These are phyloP conservation scores for Tricholoma furcatifolium DNA, from an alignment of 768 basidiomycete species.

Conservation along the genomic window DNA sequence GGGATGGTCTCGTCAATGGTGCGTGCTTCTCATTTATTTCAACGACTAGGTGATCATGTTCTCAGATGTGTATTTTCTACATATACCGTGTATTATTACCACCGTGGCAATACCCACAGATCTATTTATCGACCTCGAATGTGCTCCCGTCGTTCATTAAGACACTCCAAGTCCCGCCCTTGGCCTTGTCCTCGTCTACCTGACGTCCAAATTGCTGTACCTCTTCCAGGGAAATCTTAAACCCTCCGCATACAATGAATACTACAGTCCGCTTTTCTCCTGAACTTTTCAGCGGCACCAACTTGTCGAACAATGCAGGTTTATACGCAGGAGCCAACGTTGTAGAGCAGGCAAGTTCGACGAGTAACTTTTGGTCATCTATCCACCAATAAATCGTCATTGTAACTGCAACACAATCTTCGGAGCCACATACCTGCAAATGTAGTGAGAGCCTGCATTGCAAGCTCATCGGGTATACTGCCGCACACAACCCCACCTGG, in stretches of 20 bases:
- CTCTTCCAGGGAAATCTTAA: slow-evolving; percentile 61
- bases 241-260: slow-evolving; percentile 71
- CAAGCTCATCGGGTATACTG: slow-evolving; percentile 65
- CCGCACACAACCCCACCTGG: slow-evolving; percentile 55
- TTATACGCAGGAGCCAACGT: slow-evolving; percentile 69
- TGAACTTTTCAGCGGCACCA: slow-evolving; percentile 37
- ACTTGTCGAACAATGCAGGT: slow-evolving; percentile 47
- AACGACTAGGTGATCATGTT: neutral
- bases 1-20: neutral
- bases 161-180: slow-evolving; percentile 33
- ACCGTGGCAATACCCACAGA: neutral
- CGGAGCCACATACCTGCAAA: slow-evolving; percentile 55
- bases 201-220: slow-evolving; percentile 44
- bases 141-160: slow-evolving; percentile 37
- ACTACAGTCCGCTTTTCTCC: slow-evolving; percentile 43
- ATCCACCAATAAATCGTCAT: neutral
- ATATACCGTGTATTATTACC: slow-evolving; percentile 2
- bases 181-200: slow-evolving; percentile 32
- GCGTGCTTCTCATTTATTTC: neutral
- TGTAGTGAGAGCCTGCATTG: slow-evolving; percentile 54
- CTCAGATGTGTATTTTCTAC: slow-evolving; percentile 1
- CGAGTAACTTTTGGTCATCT: slow-evolving; percentile 77
- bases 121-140: slow-evolving; percentile 28
- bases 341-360: slow-evolving; percentile 74
- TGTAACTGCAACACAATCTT: neutral